Conservation (phyloP, 352 stramenopile species). For the Pythium coloratum region DNA sequence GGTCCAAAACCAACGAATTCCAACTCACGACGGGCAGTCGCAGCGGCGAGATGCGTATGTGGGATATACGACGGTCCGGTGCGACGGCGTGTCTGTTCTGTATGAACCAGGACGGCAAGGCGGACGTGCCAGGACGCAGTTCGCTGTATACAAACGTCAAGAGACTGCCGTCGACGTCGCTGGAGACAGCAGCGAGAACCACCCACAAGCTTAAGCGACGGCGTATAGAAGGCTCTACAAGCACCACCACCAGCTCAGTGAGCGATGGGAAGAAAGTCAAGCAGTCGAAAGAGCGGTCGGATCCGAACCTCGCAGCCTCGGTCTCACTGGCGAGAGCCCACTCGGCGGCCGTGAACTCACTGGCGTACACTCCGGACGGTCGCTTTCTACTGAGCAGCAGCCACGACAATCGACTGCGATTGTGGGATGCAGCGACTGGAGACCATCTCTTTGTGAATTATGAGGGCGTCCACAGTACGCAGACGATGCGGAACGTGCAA, state of each 20-base stretch:
- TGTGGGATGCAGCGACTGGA: conserved; percentile 64
- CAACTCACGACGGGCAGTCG: conserved; percentile 57
- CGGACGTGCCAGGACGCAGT: conserved; percentile 46
- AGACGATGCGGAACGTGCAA: conserved; percentile 44
- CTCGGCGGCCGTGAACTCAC: conserved; percentile 46
- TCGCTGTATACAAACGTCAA: conserved; percentile 56
- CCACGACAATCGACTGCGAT: conserved; percentile 53
- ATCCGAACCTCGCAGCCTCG: conserved; percentile 57
- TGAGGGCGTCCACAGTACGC: conserved; percentile 32
- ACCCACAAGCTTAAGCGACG: conserved; percentile 20
- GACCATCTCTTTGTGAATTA: conserved; percentile 78
- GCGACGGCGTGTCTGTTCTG: conserved; percentile 80
- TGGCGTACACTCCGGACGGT: conserved; percentile 66
- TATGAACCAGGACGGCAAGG: conserved; percentile 69
- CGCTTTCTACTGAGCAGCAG: conserved; percentile 64
- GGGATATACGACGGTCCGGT: conserved; percentile 86
- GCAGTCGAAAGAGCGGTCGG: conserved; percentile 33
- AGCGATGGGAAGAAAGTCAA: conserved; percentile 14
- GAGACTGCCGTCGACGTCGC: conserved; percentile 33
- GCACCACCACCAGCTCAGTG: conserved; percentile 28
- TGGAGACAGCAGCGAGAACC: conserved; percentile 22
- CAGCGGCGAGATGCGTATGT: conserved; percentile 74
- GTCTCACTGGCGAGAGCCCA: conserved; percentile 55
- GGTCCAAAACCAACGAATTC: conserved; percentile 73
- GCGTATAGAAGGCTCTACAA: background rate